Percentiles rank a stretch among this genome's conserved stretches.
Conservation (phyloP, 495 filamentous ascomycete species). For the Viridothelium virens region DNA sequence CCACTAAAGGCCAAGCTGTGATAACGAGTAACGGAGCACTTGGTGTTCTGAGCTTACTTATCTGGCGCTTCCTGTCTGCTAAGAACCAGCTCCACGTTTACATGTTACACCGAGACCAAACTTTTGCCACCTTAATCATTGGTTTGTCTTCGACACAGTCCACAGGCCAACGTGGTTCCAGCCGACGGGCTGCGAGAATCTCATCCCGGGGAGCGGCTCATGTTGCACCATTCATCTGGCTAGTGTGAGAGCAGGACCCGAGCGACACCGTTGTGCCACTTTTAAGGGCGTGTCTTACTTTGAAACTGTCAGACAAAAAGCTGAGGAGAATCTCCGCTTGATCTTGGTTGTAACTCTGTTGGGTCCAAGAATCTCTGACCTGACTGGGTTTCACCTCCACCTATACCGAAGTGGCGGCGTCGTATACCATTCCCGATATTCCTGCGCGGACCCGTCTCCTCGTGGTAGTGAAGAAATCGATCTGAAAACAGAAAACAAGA, state of each 20-base stretch:
- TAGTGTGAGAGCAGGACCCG: not conserved
- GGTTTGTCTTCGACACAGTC: not conserved
- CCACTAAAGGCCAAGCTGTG: conserved; percentile 2
- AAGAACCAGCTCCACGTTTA: not conserved
- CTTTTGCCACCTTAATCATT: not conserved
- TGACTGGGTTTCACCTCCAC: not conserved
- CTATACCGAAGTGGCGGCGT: too few species aligned
- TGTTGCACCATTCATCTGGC: not conserved
- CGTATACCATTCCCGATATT: too few species aligned
- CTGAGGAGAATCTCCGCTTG: not conserved
- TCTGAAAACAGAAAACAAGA: too few species aligned
- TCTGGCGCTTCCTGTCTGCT: not conserved
- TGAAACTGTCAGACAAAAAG: not conserved
- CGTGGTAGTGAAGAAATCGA: too few species aligned
- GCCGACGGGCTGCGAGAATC: not conserved
- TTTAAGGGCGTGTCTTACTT: not conserved
- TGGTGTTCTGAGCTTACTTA: not conserved
- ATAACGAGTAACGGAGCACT: not conserved
- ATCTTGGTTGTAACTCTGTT: not conserved
- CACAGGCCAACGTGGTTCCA: not conserved
- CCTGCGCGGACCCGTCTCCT: too few species aligned
- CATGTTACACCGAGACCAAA: not conserved
- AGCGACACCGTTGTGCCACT: not conserved
- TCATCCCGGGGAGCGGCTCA: not conserved
- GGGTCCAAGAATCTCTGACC: not conserved